phyloP scores from a whole-genome alignment of 2,329 filamentous ascomycete genomes.

The Xenoacremonium recifei region DNA sequence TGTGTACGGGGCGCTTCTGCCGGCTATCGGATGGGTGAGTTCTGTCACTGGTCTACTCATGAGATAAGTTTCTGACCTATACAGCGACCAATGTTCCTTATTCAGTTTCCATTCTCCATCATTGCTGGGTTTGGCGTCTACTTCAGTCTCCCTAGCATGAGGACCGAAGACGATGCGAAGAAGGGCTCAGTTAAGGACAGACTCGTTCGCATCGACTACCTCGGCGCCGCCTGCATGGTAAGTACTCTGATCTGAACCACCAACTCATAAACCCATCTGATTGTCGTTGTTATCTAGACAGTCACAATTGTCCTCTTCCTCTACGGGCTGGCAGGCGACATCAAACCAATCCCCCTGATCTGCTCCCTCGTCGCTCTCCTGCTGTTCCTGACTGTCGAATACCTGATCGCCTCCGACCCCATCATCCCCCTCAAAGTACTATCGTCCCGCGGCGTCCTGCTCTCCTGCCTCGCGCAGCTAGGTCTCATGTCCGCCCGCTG shows the following conservation, averaged over 20 bases:
- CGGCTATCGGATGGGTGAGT: conserved; percentile 67
- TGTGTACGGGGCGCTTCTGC: conserved; percentile 64
- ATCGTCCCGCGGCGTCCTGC: conserved; percentile 65
- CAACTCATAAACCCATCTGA: conserved; percentile 5
- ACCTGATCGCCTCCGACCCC: conserved; percentile 62
- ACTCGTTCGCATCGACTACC: conserved; percentile 69
- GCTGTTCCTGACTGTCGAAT: conserved; percentile 63
- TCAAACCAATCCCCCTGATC: conserved; percentile 59
- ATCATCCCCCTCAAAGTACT: conserved; percentile 73
- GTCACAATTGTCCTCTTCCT: conserved; percentile 69
- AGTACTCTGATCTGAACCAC: conserved; percentile 18
- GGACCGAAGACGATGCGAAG: conserved; percentile 6
- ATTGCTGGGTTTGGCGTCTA: conserved; percentile 61
- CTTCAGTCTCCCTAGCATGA: conserved; percentile 58
- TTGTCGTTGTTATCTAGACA: conserved; percentile 41
- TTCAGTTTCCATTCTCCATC: conserved; percentile 65
- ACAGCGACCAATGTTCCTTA: conserved; percentile 69
- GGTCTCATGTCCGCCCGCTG: conserved; percentile 80
- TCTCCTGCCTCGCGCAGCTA: conserved; percentile 73
- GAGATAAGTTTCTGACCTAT: conserved; percentile 5
- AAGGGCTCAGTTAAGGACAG: conserved; percentile 45
- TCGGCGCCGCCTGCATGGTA: conserved; percentile 67
- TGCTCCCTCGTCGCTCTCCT: conserved; percentile 52
- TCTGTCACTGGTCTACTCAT: background rate
- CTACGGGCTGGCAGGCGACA: conserved; percentile 63